Evolutionary conservation across 202 grass and related monocot genomes (phyloP).

Genomic region (Zoysia matrella): DNA sequence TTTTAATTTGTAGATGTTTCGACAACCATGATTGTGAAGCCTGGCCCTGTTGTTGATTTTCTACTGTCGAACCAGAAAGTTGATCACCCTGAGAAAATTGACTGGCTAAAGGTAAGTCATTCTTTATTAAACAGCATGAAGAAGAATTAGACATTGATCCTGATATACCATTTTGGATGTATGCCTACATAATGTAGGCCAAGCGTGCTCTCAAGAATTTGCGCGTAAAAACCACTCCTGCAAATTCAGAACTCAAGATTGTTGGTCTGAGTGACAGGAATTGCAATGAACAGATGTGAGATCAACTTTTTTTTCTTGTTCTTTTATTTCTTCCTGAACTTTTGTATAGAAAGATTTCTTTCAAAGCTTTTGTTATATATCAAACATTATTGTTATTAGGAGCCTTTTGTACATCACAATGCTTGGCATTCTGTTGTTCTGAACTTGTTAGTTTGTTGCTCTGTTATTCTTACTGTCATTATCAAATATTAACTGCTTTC

Average conservation of each 20-base stretch:
- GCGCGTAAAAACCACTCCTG: slow-evolving; percentile 60
- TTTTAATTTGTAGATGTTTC: slow-evolving; percentile 69
- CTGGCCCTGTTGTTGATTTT: slow-evolving; percentile 83
- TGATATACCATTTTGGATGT: not conserved
- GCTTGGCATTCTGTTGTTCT: not conserved
- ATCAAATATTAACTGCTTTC: slow-evolving; percentile 21
- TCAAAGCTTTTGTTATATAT: not conserved
- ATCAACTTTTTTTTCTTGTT: too few relatives aligned
- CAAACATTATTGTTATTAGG: slow-evolving; percentile 8
- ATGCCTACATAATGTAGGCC: slow-evolving; percentile 41
- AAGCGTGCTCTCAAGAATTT: slow-evolving; percentile 76
- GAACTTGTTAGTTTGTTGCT: slow-evolving; percentile 12
- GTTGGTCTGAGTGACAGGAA: slow-evolving; percentile 71
- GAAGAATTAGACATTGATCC: too few relatives aligned
- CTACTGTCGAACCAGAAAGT: slow-evolving; percentile 75
- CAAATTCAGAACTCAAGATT: slow-evolving; percentile 79
- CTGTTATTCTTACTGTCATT: not conserved
- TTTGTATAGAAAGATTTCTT: not conserved
- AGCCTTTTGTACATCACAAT: not conserved
- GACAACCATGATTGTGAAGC: slow-evolving; percentile 95
- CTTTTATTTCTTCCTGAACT: not conserved
- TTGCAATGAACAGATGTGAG: slow-evolving; percentile 64
- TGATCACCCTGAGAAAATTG: slow-evolving; percentile 56
- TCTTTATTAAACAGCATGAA: too few relatives aligned
- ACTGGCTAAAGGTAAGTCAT: slow-evolving; percentile 68